Evolutionary conservation across 805 yeast genomes (phyloP), one percentile per base, ranked within the genome.

Genomic region (Kregervanrija delftensis): DNA sequence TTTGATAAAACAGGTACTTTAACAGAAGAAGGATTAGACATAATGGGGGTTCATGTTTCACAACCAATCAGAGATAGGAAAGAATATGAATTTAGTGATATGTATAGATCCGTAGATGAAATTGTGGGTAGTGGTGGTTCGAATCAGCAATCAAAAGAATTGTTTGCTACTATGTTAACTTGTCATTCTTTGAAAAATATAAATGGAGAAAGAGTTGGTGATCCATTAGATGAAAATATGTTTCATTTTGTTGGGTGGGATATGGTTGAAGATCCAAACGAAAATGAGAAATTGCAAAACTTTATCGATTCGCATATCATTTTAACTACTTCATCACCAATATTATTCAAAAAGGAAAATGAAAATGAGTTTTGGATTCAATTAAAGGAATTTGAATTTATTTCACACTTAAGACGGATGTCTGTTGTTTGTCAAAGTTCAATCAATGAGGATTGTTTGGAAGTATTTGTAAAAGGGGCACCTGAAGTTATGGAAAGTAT

Each of bases 1-100:
- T 93, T 93, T 63, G 99, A 93, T 67, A 93, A 93, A 60, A 93
- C 99, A 0, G 99, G 99, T 3, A 93, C 99, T 0, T 69, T 93
- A 50, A 93, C 99, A 0, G 98, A 93, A 58, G 99, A 93, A 60
- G 98, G 98, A 0, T 70, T 93, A 33, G 98, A 91, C 60, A 86
- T 93, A 3, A 70, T 89, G 56, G 81, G 83, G 8, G 59, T 61
- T 60, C 59, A 68, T 59, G 50, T 69, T 66, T 39, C 60, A 63
- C 51, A 68, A 64, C 53, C 61, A 14, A 51, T 60, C 5, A 46
- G 46, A 10, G 63, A 59, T 41, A 55, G 63, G 37, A 55, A 51
- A 41, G 61, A 52, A 22, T 53, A 51, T 16, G 55, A 49, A n/a
- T 65, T 65, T 45, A 54, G 56, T 15, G 55, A 53, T 1, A 36